Base-by-base conservation (phyloP, 306 rosid genomes). In the Pterocarpus santalinus region DNA sequence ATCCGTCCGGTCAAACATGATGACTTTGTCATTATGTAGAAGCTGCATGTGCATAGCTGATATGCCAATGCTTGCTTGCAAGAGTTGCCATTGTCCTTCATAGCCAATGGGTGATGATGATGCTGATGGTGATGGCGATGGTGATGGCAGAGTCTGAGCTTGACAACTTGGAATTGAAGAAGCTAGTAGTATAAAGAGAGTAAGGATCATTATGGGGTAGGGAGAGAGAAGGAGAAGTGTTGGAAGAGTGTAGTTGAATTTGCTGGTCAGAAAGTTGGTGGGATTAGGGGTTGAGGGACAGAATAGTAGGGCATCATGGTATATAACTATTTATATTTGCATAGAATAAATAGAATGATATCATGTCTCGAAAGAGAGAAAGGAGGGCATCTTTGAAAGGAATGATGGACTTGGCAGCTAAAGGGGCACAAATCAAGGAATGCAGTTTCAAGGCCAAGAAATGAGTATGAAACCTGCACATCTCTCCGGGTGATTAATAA, bases 11-110 rank as follows among this genome's bases (percentile, higher is more conserved):
- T 94, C 97, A 15, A 92, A 94, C 57, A 92, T 84, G 77, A 94
- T 62, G 74, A 94, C 84, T 55, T 87, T 83, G 84, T 90, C 85
- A 75, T 88, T 83, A 53, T 65, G 68, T 7, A 89, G 83, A 49
- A 92, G 86, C 75, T 92, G 98, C 96, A 94, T 92, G 93, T 94
- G 98, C 96, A 92, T 92, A 38, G 98, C 90, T 0, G 97, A 90
- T 58, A 94, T 83, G 13, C 97, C 98, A 4, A 89, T 83, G 86
- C 76, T 89, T 3, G 66, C 12, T 12, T 89, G 93, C 78, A 94
- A 52, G 5, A 94, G 81, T 10, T 68, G n/a, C 98, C 98, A 94
- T 69, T 81, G 49, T 4, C 98, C 98, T 57, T 65, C n/a, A 51
- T 69, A 57, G 35, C 71, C 61, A 14, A 57, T 43, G 6, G 41